Evolutionary conservation across 129 eudicot genomes (phyloP).

Genomic region (Flaveria brownii): DNA sequence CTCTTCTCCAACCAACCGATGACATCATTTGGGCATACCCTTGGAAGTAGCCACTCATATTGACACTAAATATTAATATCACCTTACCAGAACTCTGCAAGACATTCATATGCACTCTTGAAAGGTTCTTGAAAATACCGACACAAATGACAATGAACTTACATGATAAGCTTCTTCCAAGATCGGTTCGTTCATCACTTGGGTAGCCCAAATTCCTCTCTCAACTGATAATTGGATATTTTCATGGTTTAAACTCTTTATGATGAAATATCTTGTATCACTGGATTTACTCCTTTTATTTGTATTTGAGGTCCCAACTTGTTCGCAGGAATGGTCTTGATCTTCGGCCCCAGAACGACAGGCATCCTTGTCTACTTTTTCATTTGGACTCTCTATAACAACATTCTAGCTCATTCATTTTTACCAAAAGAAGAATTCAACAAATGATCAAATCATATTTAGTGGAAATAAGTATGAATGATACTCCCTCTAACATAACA

Average conservation of each 20-base stretch:
- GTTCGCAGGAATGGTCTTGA: conserved; percentile 45
- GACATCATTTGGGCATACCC: conserved; percentile 98
- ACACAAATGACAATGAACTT: conserved; percentile 32
- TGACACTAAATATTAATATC: conserved; percentile 86
- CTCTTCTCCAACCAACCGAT: conserved; percentile 90
- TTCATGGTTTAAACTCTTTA: conserved; percentile 84
- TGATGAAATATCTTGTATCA: conserved; percentile 76
- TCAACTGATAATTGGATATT: conserved; percentile 71
- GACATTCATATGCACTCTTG: conserved; percentile 21
- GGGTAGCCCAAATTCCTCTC: conserved; percentile 96
- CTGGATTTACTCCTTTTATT: conserved; percentile 41
- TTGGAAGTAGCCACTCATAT: conserved; percentile 95
- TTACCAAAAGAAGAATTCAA: not conserved
- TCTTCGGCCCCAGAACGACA: conserved; percentile 52
- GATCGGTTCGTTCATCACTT: conserved; percentile 93
- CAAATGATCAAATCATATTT: conserved; percentile 27
- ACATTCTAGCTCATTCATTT: conserved; percentile 38
- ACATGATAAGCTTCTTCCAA: conserved; percentile 94
- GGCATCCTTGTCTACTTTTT: conserved; percentile 53
- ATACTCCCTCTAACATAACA: not conserved
- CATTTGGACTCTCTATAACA: conserved; percentile 57
- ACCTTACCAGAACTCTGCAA: conserved; percentile 91
- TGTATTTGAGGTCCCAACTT: conserved; percentile 52
- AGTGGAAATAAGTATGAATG: not conserved
- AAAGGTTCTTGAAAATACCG: conserved; percentile 13